phyloP scores from a whole-genome alignment of 176 grass and related monocot species.

The Carex cristatella region DNA sequence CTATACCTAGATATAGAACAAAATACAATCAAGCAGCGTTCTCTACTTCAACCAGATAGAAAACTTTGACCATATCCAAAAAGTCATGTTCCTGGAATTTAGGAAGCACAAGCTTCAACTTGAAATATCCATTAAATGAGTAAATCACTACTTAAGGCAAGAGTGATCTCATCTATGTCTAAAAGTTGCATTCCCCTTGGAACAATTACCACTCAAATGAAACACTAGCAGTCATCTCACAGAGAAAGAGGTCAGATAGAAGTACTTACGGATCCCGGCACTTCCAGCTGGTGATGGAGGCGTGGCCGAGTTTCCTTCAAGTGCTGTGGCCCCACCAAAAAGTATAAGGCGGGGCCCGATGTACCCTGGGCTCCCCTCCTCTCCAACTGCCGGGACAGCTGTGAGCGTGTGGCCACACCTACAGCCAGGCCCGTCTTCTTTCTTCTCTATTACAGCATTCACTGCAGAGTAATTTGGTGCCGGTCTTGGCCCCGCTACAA shows the following conservation, averaged over 20 bases:
- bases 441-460: constrained; percentile 82
- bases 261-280: constrained; percentile 84
- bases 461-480: constrained; percentile 71
- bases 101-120: not conserved
- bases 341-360: constrained; percentile 71
- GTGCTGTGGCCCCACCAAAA: constrained; percentile 83
- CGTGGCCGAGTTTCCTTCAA: constrained; percentile 87
- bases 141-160: not conserved
- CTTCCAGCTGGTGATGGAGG: constrained; percentile 71
- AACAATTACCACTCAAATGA: constrained; percentile 3
- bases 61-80: not conserved
- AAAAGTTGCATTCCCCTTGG: not conserved
- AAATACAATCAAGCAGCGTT: not conserved
- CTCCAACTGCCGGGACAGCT: constrained; percentile 70
- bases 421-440: constrained; percentile 85
- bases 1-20: not conserved
- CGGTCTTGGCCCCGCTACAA: constrained; percentile 43
- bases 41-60: not conserved
- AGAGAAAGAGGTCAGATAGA: not conserved
- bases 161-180: not conserved
- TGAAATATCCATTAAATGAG: not conserved
- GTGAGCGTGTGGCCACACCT: constrained; percentile 93
- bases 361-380: constrained; percentile 73
- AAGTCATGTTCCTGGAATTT: not conserved
- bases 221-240: constrained; percentile 6